Percentiles rank a stretch among this genome's conserved stretches.
Conservation (phyloP, 2,329 filamentous ascomycete species). For the Xylariaceae sp. region DNA sequence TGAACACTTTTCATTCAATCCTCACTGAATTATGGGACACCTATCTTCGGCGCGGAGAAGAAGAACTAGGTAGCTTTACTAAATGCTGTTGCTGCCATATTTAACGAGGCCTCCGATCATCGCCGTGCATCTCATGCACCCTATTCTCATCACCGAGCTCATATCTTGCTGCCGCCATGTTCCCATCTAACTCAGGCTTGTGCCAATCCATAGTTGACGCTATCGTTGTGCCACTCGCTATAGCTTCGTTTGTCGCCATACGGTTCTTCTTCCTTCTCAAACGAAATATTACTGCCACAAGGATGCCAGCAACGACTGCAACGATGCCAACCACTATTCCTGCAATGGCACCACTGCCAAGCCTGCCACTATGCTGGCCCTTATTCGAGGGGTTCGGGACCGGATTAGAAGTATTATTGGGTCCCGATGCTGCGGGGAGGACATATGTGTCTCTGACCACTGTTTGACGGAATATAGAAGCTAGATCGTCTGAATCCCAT, state of each 20-base stretch:
- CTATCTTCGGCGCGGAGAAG: too few relatives aligned
- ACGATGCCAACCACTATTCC: conserved; percentile 16
- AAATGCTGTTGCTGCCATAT: background rate
- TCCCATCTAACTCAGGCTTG: conserved; percentile 11
- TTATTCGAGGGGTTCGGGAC: background rate
- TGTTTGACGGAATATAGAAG: conserved; percentile 23
- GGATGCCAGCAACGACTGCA: background rate
- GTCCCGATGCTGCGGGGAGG: background rate
- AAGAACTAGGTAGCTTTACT: too few relatives aligned
- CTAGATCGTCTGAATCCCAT: conserved; percentile 22
- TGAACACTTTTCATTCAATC: too few relatives aligned
- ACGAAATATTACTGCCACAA: background rate
- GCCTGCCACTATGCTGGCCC: background rate
- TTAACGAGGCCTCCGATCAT: too few relatives aligned
- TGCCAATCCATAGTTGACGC: background rate
- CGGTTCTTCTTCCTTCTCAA: background rate
- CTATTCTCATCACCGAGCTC: conserved; percentile 8
- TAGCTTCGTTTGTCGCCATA: too few relatives aligned
- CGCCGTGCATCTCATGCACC: conserved; percentile 11
- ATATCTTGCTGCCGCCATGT: background rate
- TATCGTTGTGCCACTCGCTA: background rate
- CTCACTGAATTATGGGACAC: too few relatives aligned
- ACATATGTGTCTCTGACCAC: conserved; percentile 23
- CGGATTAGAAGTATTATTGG: background rate
- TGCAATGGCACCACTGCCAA: conserved; percentile 4